Base-by-base conservation (phyloP, 192 early-diverging fungal species). In the Mortierella claussenii region DNA sequence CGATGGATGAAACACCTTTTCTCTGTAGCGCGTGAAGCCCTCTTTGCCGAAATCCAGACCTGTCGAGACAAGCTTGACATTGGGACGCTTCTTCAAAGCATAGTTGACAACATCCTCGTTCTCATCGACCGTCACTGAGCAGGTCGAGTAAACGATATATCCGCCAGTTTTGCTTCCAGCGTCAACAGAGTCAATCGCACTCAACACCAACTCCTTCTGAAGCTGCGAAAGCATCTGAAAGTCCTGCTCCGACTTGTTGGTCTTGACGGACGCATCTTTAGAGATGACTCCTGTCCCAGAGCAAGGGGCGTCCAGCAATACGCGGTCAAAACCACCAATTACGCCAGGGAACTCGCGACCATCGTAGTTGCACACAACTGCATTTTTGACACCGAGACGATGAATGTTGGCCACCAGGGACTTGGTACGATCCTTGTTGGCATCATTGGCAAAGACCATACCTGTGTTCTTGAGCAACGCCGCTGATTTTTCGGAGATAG, bases 271-370 rank as follows among this genome's bases (percentile, higher is more conserved):
- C 0, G 92, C 90, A 81, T 99, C 98, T 76, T 99, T 99, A 66
- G 97, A 94, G 78, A 99, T 99, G 64, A 99, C 97, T 23, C 98
- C 98, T 0, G 98, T 99, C 56, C 98, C 98, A 55, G 88, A 91
- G 85, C 98, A 99, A n/a, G 98, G 98, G 0, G 98, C 96, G 81
- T 99, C 98, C 18, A 99, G 82, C 21, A 99, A 86, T 1, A 99
- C 94, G 57, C 98, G 90, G 69, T 99, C 98, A 65, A 99, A 99
- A 3, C 96, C 96, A 69, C 97, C 98, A 84, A 97, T 95, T 36
- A 98, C 90, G 51, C 86, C 88, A 42, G 98, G 98, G 89, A 97
- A 98, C 81, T 97, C 94, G 49, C 96, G 91, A 52, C 96, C 98
- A 78, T 99, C 98, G 80, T 98, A 96, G 82, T 97, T 94, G 79